These are phyloP conservation scores for Hammondia hammondi DNA, from an alignment of 169 alveolate species.

Conservation along the genomic window DNA sequence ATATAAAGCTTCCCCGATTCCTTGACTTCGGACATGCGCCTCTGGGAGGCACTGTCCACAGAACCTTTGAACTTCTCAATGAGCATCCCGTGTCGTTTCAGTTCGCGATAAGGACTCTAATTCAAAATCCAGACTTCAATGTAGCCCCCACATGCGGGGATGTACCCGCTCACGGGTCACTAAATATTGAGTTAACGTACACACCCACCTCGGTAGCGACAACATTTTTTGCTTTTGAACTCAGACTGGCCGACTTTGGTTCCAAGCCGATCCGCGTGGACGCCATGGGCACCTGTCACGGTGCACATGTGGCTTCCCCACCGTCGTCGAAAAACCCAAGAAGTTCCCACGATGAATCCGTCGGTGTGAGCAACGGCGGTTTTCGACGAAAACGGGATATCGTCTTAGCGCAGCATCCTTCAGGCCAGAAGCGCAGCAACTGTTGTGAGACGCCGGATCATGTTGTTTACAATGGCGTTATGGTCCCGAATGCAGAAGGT, in stretches of 20 bases:
- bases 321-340: neutral
- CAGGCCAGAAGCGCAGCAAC: neutral
- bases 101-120: neutral
- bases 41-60: neutral
- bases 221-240: neutral
- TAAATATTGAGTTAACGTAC: neutral
- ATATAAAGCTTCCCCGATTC: neutral
- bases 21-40: conserved; percentile 11
- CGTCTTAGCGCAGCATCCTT: neutral
- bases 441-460: neutral
- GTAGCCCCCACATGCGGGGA: conserved; percentile 18
- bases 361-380: neutral
- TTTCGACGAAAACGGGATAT: neutral
- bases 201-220: neutral
- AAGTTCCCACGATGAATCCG: neutral
- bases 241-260: neutral
- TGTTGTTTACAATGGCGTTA: neutral
- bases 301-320: neutral
- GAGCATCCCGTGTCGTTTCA: conserved; percentile 28
- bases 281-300: conserved; percentile 22
- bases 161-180: conserved; percentile 2
- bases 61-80: neutral
- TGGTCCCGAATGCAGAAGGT: neutral
- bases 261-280: conserved; percentile 28
- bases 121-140: neutral